Evolutionary conservation across 23 red algal genomes (phyloP).

Genomic region (Cyanidiococcus yangmingshanensis): DNA sequence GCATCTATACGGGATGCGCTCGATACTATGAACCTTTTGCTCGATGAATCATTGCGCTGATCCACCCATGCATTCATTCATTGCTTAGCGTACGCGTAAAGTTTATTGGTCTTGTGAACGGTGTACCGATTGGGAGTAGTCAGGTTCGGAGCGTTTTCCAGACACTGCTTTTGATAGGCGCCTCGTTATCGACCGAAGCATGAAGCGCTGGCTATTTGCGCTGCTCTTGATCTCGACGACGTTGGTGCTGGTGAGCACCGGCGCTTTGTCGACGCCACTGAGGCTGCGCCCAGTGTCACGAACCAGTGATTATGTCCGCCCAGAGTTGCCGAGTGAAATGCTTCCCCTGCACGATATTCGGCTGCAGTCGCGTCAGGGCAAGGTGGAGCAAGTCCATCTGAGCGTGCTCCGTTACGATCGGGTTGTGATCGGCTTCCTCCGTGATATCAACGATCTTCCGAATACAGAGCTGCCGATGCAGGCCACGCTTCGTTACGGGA

Average conservation of each 20-base stretch:
- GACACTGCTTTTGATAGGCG: too few relatives aligned
- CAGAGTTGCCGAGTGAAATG: background rate
- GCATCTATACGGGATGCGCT: too few relatives aligned
- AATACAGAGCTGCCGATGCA: background rate
- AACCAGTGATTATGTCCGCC: background rate
- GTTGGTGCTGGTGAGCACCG: background rate
- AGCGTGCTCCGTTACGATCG: background rate
- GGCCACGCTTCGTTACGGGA: constrained; percentile 9
- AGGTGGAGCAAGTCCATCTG: constrained; percentile 12
- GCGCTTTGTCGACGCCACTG: background rate
- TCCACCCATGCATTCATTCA: too few relatives aligned
- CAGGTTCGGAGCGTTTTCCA: too few relatives aligned
- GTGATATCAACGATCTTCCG: background rate
- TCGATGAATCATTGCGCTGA: too few relatives aligned
- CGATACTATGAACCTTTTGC: too few relatives aligned
- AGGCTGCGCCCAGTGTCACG: background rate
- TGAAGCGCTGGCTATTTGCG: background rate
- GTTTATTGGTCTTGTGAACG: too few relatives aligned
- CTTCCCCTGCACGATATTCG: constrained; percentile 4
- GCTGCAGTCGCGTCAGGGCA: constrained; percentile 6
- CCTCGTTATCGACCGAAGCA: background rate
- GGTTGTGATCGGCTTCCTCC: background rate
- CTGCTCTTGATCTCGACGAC: background rate
- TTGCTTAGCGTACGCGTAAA: too few relatives aligned
- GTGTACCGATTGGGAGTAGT: too few relatives aligned